Percentiles rank a stretch among this genome's conserved stretches.
These are phyloP conservation scores for Evansstolkia leycettana DNA, from an alignment of 495 filamentous ascomycete genomes.

Conservation along the genomic window DNA sequence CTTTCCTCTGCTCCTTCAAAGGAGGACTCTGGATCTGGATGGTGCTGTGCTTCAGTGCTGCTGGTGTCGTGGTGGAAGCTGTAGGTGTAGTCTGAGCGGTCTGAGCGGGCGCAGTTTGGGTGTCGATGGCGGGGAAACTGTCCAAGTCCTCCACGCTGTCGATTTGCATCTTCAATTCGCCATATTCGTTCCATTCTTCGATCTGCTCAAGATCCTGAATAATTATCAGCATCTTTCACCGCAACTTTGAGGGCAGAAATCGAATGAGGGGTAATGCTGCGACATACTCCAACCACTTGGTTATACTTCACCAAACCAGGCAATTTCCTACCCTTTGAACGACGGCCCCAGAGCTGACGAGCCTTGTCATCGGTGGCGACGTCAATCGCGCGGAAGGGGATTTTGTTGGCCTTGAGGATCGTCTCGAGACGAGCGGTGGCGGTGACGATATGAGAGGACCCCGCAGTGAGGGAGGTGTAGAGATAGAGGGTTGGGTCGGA, in stretches of 20 bases:
- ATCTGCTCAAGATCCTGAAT: slow-evolving; percentile 78
- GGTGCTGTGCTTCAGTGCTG: slow-evolving; percentile 20
- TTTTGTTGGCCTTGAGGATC: slow-evolving; percentile 87
- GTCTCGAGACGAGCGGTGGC: slow-evolving; percentile 92
- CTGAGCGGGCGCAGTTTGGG: too few relatives aligned
- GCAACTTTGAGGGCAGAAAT: too few relatives aligned
- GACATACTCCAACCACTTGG: slow-evolving; percentile 70
- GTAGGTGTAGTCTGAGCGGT: slow-evolving; percentile 18
- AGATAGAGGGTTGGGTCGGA: slow-evolving; percentile 75
- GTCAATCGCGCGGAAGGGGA: slow-evolving; percentile 87
- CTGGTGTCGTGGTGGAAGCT: slow-evolving; percentile 18
- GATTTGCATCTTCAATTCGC: slow-evolving; percentile 79
- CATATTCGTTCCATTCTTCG: slow-evolving; percentile 99
- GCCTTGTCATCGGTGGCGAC: slow-evolving; percentile 87
- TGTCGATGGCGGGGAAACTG: slow-evolving; percentile 22
- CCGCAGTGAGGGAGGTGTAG: slow-evolving; percentile 89
- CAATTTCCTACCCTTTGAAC: slow-evolving; percentile 69
- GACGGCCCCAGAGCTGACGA: slow-evolving; percentile 77
- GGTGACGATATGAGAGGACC: slow-evolving; percentile 94
- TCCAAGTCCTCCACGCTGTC: slow-evolving; percentile 30
- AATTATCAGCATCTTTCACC: too few relatives aligned
- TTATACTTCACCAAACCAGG: slow-evolving; percentile 85
- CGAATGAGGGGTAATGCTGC: neutral
- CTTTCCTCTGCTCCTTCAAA: slow-evolving; percentile 18
- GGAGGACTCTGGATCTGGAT: slow-evolving; percentile 35